Conservation (phyloP, 1,284 basidiomycete species). For the Ceratobasidium sp. region DNA sequence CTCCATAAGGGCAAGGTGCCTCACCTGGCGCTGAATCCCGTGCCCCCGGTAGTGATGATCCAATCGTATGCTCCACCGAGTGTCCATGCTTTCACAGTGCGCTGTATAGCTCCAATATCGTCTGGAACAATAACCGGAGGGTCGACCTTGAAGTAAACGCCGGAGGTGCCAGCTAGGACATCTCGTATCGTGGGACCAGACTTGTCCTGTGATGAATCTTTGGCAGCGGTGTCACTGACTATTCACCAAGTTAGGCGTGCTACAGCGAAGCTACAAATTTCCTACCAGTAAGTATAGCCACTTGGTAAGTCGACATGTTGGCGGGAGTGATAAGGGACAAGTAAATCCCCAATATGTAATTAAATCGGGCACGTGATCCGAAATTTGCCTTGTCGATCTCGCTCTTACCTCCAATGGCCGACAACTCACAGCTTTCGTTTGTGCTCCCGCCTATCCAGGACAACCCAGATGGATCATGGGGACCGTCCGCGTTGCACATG, state of each 20-base stretch:
- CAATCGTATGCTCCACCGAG: constrained; percentile 61
- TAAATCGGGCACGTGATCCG: constrained; percentile 4
- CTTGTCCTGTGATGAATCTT: constrained; percentile 67
- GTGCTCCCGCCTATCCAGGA: constrained; percentile 82
- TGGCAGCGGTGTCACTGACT: constrained; percentile 79
- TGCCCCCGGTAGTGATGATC: constrained; percentile 87
- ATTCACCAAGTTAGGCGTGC: constrained; percentile 1
- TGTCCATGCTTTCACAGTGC: constrained; percentile 20
- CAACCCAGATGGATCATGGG: constrained; percentile 86
- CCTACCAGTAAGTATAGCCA: constrained; percentile 45
- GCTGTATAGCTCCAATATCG: constrained; percentile 31
- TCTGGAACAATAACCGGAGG: constrained; percentile 45
- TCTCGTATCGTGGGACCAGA: constrained; percentile 74
- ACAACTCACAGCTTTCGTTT: constrained; percentile 68
- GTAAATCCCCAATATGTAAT: constrained; percentile 2
- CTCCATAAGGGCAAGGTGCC: neutral
- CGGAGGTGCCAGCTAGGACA: constrained; percentile 57
- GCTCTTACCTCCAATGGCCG: constrained; percentile 31
- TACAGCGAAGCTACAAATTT: neutral
- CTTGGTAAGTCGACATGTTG: constrained; percentile 39
- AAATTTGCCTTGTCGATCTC: constrained; percentile 36
- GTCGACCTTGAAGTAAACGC: constrained; percentile 7
- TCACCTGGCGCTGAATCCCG: constrained; percentile 76
- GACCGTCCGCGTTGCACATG: constrained; percentile 79
- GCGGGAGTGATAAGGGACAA: neutral